Conservation (phyloP, 2,329 filamentous ascomycete genomes). For the Fusarium sp. region DNA sequence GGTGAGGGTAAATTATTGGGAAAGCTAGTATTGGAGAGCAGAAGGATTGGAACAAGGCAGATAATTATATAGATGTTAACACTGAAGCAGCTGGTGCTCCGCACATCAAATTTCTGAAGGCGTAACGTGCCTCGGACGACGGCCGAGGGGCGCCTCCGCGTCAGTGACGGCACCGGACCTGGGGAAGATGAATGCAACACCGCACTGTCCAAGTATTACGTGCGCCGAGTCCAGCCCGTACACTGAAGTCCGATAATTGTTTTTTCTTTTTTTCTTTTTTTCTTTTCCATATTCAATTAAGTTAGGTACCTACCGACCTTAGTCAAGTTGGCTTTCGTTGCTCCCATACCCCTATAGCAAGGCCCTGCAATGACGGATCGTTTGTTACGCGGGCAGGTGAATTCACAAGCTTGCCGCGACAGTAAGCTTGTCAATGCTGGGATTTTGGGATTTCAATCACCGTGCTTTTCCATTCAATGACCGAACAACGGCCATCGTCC, state of each 20-base stretch:
- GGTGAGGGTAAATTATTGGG: not conserved
- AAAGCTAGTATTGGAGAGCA: not conserved
- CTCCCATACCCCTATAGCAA: not conserved
- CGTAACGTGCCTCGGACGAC: conserved; percentile 34
- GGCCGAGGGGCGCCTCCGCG: conserved; percentile 34
- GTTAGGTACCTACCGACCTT: not conserved
- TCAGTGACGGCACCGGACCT: conserved; percentile 35
- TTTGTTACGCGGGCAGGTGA: not conserved
- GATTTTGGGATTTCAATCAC: not conserved
- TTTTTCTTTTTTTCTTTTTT: too few relatives aligned
- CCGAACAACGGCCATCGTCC: conserved; percentile 37
- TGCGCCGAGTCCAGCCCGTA: conserved; percentile 21
- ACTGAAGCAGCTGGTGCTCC: conserved; percentile 26
- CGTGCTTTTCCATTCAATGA: not conserved
- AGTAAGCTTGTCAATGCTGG: not conserved
- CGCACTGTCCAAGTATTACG: not conserved
- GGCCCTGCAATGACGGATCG: not conserved
- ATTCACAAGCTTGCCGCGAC: not conserved
- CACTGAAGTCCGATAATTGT: conserved; percentile 9
- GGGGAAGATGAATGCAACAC: conserved; percentile 36
- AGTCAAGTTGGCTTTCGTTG: not conserved
- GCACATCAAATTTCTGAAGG: conserved; percentile 33
- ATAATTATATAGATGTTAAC: conserved; percentile 24
- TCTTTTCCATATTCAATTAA: not conserved
- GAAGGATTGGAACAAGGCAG: not conserved